Percentiles rank a stretch among this genome's conserved stretches.
phyloP scores from a whole-genome alignment of 192 early-diverging fungal genomes.

The Podila horticola region DNA sequence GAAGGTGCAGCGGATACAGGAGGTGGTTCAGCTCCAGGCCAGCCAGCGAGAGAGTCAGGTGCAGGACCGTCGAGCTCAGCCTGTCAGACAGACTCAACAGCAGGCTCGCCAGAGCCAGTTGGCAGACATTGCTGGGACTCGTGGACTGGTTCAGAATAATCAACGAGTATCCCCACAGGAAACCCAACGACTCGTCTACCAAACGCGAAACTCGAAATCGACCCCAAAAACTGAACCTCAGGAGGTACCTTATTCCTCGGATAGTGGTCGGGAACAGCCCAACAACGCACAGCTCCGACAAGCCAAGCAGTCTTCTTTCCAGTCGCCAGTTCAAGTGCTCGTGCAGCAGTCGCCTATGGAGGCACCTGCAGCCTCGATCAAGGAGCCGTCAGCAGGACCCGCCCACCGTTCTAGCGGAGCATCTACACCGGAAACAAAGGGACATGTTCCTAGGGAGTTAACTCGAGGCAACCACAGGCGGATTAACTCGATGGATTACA shows the following conservation, averaged over 20 bases:
- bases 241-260: background rate
- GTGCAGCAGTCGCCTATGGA: background rate
- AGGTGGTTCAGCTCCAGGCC: constrained; percentile 3
- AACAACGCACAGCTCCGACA: background rate
- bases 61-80: constrained; percentile 44
- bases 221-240: background rate
- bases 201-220: background rate
- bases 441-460: background rate
- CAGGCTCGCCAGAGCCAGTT: constrained; percentile 21
- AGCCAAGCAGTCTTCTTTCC: background rate
- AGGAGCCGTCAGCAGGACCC: background rate
- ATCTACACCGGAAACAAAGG: background rate
- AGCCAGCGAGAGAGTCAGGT: constrained; percentile 12
- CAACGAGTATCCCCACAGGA: constrained; percentile 15
- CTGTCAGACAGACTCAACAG: constrained; percentile 40
- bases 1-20: constrained; percentile 27
- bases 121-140: constrained; percentile 2
- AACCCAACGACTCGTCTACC: background rate
- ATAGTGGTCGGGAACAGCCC: background rate
- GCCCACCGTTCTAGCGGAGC: background rate
- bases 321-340: background rate
- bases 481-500: constrained; percentile 39
- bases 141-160: constrained; percentile 16
- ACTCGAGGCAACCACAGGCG: constrained; percentile 22
- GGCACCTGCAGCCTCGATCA: background rate